Base-by-base conservation (phyloP, 148 eudicot species). In the Fagopyrum homotropicum region DNA sequence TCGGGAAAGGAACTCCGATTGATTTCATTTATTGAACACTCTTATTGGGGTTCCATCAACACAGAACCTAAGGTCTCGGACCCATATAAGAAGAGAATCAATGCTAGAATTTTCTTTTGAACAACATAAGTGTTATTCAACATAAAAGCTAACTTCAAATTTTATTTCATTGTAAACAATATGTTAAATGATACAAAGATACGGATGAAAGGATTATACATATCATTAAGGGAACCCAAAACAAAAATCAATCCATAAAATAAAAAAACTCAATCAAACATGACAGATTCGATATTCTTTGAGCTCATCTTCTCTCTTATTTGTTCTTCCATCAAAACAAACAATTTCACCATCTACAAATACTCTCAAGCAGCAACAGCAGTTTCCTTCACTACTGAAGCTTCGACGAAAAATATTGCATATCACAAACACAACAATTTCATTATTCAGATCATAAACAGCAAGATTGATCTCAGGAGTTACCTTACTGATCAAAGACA, bases 401-500 rank as follows among this genome's bases (percentile, higher is more conserved):
- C 72, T 68, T 68, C 17, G 46, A 9, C 30, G 72, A 47, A 45
- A 68, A 68, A 44, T 68, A 68, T 45, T 68, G 72, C 72, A 68
- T 5, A 40, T 26, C 22, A 60, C 66, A 60, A 60, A 8, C 52
- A 55, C n/a, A 55, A 0, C 59, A 54, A 54, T 15, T 1, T 35
- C 40, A 35, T 35, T 22, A 35, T 35, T 35, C 40, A 35, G 40
- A 35, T 35, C 35, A 35, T 35, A 35, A 35, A 35, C 40, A 35
- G 40, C 40, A 35, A 35, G 40, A 35, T 35, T 35, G 40, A 35
- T 35, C 40, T 35, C 40, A 35, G 40, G 40, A 35, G 40, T 35
- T 35, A 86, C 89, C 86, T 84, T 86, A 19, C 80, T 73, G 4
- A 86, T 84, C 76, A 86, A 85, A 60, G 89, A 84, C 15, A 86